Percentiles rank a stretch among this genome's conserved stretches.
phyloP scores from a whole-genome alignment of 768 basidiomycete genomes.

The Rhizopogon vesiculosus region DNA sequence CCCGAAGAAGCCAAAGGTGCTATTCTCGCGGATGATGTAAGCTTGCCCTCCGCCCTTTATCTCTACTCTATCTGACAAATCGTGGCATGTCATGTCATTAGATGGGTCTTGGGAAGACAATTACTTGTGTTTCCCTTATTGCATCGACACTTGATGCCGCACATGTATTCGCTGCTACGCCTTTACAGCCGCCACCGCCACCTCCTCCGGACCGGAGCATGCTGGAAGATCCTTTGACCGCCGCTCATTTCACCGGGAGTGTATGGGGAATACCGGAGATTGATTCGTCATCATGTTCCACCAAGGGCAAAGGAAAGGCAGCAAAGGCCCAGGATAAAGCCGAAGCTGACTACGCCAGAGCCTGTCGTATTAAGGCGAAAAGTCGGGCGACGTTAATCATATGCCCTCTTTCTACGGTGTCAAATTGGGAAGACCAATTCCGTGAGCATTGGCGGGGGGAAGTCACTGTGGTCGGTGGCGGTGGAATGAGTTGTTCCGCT shows the following conservation, averaged over 20 bases:
- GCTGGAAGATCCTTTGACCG: conserved; percentile 31
- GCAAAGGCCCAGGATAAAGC: conserved; percentile 64
- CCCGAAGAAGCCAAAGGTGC: conserved; percentile 80
- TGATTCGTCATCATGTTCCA: conserved; percentile 24
- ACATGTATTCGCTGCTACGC: conserved; percentile 53
- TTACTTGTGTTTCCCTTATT: conserved; percentile 91
- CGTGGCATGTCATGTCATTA: conserved; percentile 25
- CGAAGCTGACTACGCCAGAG: conserved; percentile 65
- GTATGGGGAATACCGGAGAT: conserved; percentile 83
- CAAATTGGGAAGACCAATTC: conserved; percentile 99
- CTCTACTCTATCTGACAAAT: conserved; percentile 10
- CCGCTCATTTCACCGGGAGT: conserved; percentile 65
- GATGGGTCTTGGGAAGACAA: conserved; percentile 99
- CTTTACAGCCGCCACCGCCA: conserved; percentile 41
- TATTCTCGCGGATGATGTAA: conserved; percentile 94
- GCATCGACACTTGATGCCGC: conserved; percentile 80
- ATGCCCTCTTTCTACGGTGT: conserved; percentile 93
- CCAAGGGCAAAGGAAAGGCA: conserved; percentile 64
- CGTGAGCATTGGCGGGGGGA: conserved; percentile 94
- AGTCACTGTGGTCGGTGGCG: conserved; percentile 80
- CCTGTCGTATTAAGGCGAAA: conserved; percentile 73
- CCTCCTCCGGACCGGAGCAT: conserved; percentile 33
- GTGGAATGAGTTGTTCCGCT: conserved; percentile 33
- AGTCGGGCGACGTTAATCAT: conserved; percentile 93
- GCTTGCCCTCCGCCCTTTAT: conserved; percentile 26